These are phyloP conservation scores for Trichoderma asperelloides DNA, from an alignment of 495 filamentous ascomycete genomes.

Conservation along the genomic window DNA sequence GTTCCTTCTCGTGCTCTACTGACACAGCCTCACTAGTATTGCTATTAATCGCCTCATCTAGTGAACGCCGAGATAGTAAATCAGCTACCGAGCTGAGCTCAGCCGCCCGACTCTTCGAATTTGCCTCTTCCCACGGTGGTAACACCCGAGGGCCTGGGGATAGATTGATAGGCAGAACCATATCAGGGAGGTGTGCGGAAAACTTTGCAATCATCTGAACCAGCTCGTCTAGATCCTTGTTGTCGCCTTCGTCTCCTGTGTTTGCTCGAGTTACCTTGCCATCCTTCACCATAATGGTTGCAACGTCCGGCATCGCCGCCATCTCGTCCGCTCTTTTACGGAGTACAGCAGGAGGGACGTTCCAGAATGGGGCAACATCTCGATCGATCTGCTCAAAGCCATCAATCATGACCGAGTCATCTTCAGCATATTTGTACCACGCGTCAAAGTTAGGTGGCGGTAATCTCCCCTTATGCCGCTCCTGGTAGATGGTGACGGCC, in stretches of 20 bases:
- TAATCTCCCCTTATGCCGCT: slow-evolving; percentile 42
- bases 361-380: slow-evolving; percentile 68
- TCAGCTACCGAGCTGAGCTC: slow-evolving; percentile 8
- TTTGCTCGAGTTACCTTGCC: slow-evolving; percentile 40
- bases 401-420: slow-evolving; percentile 60
- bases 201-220: slow-evolving; percentile 59
- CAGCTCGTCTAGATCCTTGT: slow-evolving; percentile 52
- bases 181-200: slow-evolving; percentile 60
- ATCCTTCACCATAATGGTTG: slow-evolving; percentile 35
- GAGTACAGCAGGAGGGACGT: slow-evolving; percentile 51
- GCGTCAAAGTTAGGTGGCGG: slow-evolving; percentile 59
- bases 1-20: background rate
- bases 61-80: slow-evolving; percentile 2
- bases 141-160: slow-evolving; percentile 70
- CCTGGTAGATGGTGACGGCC: slow-evolving; percentile 49
- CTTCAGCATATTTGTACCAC: slow-evolving; percentile 66
- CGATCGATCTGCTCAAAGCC: slow-evolving; percentile 65
- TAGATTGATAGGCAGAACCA: slow-evolving; percentile 75
- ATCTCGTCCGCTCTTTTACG: slow-evolving; percentile 31
- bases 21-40: background rate
- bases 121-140: slow-evolving; percentile 52
- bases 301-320: slow-evolving; percentile 29
- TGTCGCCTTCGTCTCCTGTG: slow-evolving; percentile 33
- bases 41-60: background rate
- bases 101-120: background rate